phyloP scores from a whole-genome alignment of 2,329 filamentous ascomycete genomes.

The Aspergillus sclerotialis region DNA sequence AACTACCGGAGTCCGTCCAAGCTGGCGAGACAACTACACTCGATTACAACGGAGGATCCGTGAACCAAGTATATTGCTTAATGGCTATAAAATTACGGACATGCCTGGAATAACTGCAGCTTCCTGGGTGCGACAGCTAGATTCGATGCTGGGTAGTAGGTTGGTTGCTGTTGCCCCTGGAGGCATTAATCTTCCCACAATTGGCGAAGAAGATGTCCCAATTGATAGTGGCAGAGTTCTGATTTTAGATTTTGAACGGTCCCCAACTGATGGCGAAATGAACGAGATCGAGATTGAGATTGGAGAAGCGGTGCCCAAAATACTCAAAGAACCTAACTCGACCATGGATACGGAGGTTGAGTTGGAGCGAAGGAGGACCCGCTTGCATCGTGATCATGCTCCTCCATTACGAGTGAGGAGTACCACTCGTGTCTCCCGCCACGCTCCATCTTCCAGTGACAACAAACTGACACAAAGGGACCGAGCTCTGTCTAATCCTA shows the following conservation, averaged over 20 bases:
- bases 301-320: conserved; percentile 61
- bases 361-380: conserved; percentile 67
- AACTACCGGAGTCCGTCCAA: conserved; percentile 1
- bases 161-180: conserved; percentile 68
- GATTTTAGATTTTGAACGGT: conserved; percentile 67
- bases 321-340: conserved; percentile 64
- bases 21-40: conserved; percentile 15
- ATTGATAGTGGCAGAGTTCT: conserved; percentile 71
- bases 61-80: conserved; percentile 60
- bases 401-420: conserved; percentile 25
- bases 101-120: conserved; percentile 61
- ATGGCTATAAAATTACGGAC: conserved; percentile 59
- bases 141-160: conserved; percentile 42
- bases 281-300: conserved; percentile 64
- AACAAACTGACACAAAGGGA: conserved; percentile 9
- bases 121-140: conserved; percentile 61
- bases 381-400: conserved; percentile 50
- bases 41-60: conserved; percentile 29
- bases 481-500: conserved; percentile 16
- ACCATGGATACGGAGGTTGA: conserved; percentile 74
- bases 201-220: conserved; percentile 67
- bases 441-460: conserved; percentile 11
- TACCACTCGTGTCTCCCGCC: conserved; percentile 16
- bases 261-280: conserved; percentile 48
- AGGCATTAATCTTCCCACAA: conserved; percentile 52